Percentiles rank a stretch among this genome's conserved stretches.
phyloP scores from a whole-genome alignment of 257 asterid genomes.

The Capsicum pubescens region DNA sequence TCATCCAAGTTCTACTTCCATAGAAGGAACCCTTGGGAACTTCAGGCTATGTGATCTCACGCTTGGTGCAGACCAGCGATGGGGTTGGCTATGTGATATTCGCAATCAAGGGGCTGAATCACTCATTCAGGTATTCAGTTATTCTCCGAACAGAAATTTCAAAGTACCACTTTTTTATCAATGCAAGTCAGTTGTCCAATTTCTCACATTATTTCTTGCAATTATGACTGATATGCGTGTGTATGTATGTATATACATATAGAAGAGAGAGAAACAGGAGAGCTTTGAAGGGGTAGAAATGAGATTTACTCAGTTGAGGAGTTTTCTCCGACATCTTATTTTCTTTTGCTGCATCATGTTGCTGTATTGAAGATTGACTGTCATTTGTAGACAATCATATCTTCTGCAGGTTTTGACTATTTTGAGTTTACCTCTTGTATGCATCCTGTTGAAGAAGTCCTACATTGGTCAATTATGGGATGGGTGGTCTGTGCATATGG shows the following conservation, averaged over 20 bases:
- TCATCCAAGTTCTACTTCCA: conserved; percentile 88
- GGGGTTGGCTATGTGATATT: conserved; percentile 99
- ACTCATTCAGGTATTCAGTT: conserved; percentile 71
- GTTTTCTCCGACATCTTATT: background rate
- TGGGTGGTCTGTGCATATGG: background rate
- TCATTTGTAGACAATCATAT: background rate
- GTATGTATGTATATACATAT: background rate
- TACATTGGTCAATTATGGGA: background rate
- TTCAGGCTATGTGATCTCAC: conserved; percentile 85
- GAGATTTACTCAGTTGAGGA: background rate
- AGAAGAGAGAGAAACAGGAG: background rate
- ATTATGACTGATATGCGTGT: background rate
- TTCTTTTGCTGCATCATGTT: background rate
- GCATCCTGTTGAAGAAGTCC: conserved; percentile 15
- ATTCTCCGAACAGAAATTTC: background rate
- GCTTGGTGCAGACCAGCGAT: conserved; percentile 76
- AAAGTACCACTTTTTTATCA: background rate
- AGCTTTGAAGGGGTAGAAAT: background rate
- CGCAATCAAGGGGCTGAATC: conserved; percentile 95
- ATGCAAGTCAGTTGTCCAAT: background rate
- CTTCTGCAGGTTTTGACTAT: background rate
- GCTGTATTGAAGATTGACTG: background rate
- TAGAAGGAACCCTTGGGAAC: conserved; percentile 91
- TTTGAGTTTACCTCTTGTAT: conserved; percentile 5
- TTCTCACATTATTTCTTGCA: background rate